These are phyloP conservation scores for Capronia coronata DNA, from an alignment of 2,329 filamentous ascomycete genomes.

Conservation along the genomic window DNA sequence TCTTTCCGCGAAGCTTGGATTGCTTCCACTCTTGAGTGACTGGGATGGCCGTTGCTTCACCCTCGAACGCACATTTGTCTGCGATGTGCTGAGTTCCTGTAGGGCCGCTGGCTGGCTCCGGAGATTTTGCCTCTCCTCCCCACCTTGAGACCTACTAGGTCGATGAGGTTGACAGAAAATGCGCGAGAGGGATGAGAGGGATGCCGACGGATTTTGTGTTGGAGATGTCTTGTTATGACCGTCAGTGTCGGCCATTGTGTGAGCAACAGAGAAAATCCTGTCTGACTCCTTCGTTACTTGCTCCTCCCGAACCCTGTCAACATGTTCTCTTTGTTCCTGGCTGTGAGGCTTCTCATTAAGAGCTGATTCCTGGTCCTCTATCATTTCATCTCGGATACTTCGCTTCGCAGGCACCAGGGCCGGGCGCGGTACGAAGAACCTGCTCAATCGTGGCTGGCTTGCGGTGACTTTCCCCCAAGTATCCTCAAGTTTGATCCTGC, in stretches of 20 bases:
- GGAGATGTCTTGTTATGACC: background rate
- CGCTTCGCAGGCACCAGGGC: background rate
- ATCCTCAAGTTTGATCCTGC: constrained; percentile 24
- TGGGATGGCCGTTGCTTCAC: background rate
- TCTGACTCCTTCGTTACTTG: background rate
- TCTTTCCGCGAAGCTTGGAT: no score
- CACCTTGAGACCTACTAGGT: background rate
- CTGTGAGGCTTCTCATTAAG: background rate
- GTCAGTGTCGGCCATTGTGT: background rate
- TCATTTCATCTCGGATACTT: background rate
- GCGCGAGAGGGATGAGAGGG: background rate
- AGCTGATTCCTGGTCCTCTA: background rate
- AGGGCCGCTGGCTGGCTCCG: background rate
- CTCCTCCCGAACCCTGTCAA: background rate
- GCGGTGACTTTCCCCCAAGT: constrained; percentile 28
- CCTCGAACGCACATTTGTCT: constrained; percentile 3
- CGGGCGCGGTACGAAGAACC: constrained; percentile 22
- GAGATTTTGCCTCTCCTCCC: no score
- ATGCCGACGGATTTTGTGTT: background rate
- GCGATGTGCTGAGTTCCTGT: constrained; percentile 5
- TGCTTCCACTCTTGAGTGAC: background rate
- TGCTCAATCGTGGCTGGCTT: constrained; percentile 26
- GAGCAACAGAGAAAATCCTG: background rate
- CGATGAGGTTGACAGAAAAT: background rate
- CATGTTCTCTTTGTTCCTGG: background rate